Evolutionary conservation across 2,329 filamentous ascomycete species (phyloP).

Genomic region (Dactylella cylindrospora): DNA sequence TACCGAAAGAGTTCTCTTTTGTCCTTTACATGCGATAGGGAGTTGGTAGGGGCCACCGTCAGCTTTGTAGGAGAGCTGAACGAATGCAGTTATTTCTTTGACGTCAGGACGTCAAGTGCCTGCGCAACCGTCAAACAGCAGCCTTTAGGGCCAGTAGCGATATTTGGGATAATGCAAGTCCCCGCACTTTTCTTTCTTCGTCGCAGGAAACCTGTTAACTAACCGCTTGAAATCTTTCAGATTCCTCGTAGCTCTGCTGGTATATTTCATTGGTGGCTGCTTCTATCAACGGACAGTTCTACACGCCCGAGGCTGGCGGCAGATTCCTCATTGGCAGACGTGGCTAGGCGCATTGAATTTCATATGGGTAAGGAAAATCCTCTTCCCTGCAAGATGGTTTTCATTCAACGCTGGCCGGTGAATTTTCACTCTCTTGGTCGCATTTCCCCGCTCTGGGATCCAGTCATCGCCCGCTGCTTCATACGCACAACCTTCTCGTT

Average conservation of each 20-base stretch:
- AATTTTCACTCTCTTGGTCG: not conserved
- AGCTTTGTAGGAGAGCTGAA: conserved; percentile 88
- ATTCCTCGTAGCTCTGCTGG: conserved; percentile 70
- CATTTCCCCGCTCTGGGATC: not conserved
- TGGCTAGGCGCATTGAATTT: conserved; percentile 88
- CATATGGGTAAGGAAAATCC: conserved; percentile 65
- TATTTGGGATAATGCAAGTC: conserved; percentile 83
- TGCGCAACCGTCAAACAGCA: conserved; percentile 70
- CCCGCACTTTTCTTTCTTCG: conserved; percentile 50
- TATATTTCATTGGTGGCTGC: conserved; percentile 88
- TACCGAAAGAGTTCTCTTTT: conserved; percentile 78
- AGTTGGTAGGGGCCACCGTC: conserved; percentile 68
- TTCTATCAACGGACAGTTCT: conserved; percentile 94
- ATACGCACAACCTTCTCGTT: too few relatives aligned
- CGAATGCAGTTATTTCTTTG: conserved; percentile 94
- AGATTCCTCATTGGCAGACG: conserved; percentile 88
- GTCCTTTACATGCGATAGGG: conserved; percentile 88
- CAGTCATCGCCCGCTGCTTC: too few relatives aligned
- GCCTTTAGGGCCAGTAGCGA: conserved; percentile 67
- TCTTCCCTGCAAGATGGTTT: conserved; percentile 42
- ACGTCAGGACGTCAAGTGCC: conserved; percentile 80
- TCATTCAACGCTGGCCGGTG: not conserved
- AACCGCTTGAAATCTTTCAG: conserved; percentile 47
- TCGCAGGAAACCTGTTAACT: not conserved
- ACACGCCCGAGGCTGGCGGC: conserved; percentile 91